A percentile compares a stretch with the other conserved stretches of the same genome.
phyloP scores from a whole-genome alignment of 1,284 basidiomycete genomes.

The Leucoagaricus sp. region DNA sequence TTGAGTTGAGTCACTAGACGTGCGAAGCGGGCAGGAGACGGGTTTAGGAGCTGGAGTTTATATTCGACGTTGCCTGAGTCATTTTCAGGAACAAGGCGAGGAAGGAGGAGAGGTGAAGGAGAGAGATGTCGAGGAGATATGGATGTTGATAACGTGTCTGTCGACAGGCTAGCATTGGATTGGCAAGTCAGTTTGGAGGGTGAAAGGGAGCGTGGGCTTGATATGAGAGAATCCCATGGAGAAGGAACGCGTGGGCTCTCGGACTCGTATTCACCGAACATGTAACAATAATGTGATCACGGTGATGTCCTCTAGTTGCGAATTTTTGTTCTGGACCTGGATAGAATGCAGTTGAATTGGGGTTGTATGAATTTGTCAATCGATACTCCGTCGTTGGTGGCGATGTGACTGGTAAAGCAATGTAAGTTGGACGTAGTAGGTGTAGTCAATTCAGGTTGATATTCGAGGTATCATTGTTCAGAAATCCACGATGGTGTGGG shows the following conservation, averaged over 20 bases:
- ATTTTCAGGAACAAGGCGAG: conserved; percentile 71
- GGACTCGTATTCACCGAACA: conserved; percentile 80
- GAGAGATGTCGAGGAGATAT: conserved; percentile 18
- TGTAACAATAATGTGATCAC: conserved; percentile 28
- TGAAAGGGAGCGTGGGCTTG: conserved; percentile 23
- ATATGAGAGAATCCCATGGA: conserved; percentile 77
- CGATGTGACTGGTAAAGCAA: not conserved
- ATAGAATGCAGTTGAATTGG: not conserved
- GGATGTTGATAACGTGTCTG: conserved; percentile 12
- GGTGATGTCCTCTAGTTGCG: not conserved
- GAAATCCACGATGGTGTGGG: not conserved
- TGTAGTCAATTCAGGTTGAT: conserved; percentile 30
- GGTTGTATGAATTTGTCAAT: not conserved
- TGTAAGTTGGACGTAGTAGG: not conserved
- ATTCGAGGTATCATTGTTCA: conserved; percentile 66
- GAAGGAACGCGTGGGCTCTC: conserved; percentile 76
- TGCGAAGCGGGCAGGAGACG: conserved; percentile 70
- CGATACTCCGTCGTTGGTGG: not conserved
- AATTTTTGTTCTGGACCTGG: not conserved
- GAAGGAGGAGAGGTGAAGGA: conserved; percentile 38
- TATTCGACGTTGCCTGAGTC: conserved; percentile 86
- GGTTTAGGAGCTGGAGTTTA: conserved; percentile 78
- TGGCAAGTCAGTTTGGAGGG: conserved; percentile 11
- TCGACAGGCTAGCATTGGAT: conserved; percentile 3
- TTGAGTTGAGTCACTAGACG: conserved; percentile 92